Conservation (phyloP, 2,329 filamentous ascomycete species). For the Colletotrichum musae region DNA sequence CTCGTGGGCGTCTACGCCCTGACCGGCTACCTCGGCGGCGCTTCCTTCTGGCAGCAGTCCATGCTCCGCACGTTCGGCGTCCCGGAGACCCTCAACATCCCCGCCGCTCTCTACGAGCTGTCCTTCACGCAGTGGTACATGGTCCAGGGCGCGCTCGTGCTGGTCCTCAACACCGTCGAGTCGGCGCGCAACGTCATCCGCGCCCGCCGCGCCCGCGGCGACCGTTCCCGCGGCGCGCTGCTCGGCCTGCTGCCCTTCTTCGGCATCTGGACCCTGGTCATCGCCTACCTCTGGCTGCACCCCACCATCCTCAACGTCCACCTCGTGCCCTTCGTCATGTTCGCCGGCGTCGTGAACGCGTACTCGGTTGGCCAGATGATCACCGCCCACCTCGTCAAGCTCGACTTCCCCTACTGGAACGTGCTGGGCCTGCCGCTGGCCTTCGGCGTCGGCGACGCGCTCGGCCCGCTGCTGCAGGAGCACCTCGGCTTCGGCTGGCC, state of each 20-base stretch:
- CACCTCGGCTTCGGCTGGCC: constrained; percentile 79
- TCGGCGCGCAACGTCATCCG: constrained; percentile 88
- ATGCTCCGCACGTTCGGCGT: constrained; percentile 81
- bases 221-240: constrained; percentile 81
- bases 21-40: constrained; percentile 88
- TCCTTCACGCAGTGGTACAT: constrained; percentile 95
- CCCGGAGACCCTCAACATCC: constrained; percentile 74
- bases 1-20: constrained; percentile 85
- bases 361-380: constrained; percentile 98
- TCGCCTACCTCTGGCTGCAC: constrained; percentile 86
- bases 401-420: constrained; percentile 92
- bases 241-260: constrained; percentile 88
- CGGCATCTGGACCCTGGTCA: constrained; percentile 81
- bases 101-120: constrained; percentile 80
- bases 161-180: constrained; percentile 87
- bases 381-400: constrained; percentile 90
- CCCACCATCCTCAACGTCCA: constrained; percentile 86
- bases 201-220: constrained; percentile 80
- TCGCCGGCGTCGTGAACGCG: constrained; percentile 90
- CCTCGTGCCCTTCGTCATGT: constrained; percentile 90
- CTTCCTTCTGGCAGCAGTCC: constrained; percentile 92
- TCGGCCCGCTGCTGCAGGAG: constrained; percentile 78
- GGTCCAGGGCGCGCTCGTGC: constrained; percentile 84
- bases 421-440: constrained; percentile 84
- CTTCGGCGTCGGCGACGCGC: constrained; percentile 83